Evolutionary conservation across 495 filamentous ascomycete genomes (phyloP), one percentile per base, ranked within the genome.

Genomic region (Xylaria flabelliformis): DNA sequence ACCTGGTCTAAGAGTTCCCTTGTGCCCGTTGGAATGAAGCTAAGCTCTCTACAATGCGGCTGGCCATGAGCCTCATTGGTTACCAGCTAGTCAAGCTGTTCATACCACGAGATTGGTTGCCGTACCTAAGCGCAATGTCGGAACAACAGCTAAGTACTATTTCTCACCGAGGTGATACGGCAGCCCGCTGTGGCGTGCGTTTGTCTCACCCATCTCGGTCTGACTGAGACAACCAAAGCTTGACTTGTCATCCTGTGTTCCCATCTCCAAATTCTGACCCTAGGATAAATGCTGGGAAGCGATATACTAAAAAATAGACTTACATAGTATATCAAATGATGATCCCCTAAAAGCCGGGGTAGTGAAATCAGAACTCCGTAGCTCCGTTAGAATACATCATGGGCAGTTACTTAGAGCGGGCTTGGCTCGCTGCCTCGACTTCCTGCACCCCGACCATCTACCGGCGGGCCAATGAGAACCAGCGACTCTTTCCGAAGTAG

Each of bases 321-420:
- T 42, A 39, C 6, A 4, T 42, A 42, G 21, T 13, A 55, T 55
- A 29, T 17, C 21, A 24, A 51, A 56, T 17, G 53, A 1, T 56
- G 53, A 32, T 56, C 26, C 13, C 12, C 17, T 32, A 6, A 56
- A 61, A 61, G 58, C 39, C 39, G 58, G 58, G 58, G 58, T 61
- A 61, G 32, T 61, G 58, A 61, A 17, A 56, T 67, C 48, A 56
- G n/a, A 67, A 67, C 65, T 67, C 65, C 65, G 65, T 67, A 67
- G 29, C 44, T 67, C 65, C 65, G 65, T 67, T 13, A 12, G 58
- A 39, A 39, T 26, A 55, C 50, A 19, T 29, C 9, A 51, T 21
- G 21, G 50, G 50, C 50, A 8, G 8, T 39, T 39, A 39, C 36
- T 39, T 39, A 39, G 36, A 39, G 36, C 36, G 36, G 36, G 36